Conservation (phyloP, 2,329 filamentous ascomycete genomes). For the Aspergillus melleus region DNA sequence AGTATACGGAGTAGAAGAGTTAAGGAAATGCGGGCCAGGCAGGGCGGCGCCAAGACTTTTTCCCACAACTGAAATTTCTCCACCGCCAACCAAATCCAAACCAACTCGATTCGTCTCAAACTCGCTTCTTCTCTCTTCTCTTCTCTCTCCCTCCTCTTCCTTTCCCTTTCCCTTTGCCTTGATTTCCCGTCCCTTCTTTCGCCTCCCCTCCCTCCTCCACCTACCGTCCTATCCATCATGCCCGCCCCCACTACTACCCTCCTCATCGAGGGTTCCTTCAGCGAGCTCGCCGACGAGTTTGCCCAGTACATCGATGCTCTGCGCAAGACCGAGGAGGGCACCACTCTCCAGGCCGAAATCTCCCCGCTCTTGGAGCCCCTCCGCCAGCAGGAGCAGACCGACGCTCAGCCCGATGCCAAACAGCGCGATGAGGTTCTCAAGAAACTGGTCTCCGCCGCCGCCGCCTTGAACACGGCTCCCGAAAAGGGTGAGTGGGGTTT, state of each 20-base stretch:
- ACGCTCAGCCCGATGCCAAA: conserved; percentile 55
- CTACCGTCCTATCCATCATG: conserved; percentile 44
- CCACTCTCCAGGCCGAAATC: conserved; percentile 61
- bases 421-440: conserved; percentile 82
- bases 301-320: conserved; percentile 88
- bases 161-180: not conserved
- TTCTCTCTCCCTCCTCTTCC: not conserved
- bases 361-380: conserved; percentile 64
- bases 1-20: not conserved
- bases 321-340: conserved; percentile 63
- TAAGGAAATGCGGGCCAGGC: not conserved
- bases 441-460: conserved; percentile 80
- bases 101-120: conserved; percentile 6
- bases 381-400: conserved; percentile 54
- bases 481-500: conserved; percentile 66
- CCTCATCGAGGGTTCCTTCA: conserved; percentile 85
- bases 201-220: conserved; percentile 10
- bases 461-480: conserved; percentile 76
- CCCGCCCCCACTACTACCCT: conserved; percentile 62
- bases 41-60: conserved; percentile 36
- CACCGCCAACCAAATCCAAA: conserved; percentile 31
- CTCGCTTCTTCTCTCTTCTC: not conserved
- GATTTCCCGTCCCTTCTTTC: conserved; percentile 3
- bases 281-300: conserved; percentile 91
- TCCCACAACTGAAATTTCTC: conserved; percentile 45